A percentile compares a stretch with the other conserved stretches of the same genome.
Conservation (phyloP, 139 green algal genomes). For the Closterium sp. region DNA sequence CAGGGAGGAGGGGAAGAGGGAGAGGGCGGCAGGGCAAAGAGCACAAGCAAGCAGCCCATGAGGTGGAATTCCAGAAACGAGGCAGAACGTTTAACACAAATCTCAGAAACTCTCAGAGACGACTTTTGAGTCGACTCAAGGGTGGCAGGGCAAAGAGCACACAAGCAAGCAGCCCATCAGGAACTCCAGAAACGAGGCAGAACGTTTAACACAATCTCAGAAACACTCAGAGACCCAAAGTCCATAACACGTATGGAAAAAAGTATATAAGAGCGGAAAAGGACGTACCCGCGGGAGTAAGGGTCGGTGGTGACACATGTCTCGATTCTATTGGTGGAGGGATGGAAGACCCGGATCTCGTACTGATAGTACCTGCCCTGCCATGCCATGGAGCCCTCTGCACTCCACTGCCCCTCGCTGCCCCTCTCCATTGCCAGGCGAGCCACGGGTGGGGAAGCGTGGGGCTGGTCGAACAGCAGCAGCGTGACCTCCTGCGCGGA, state of each 20-base stretch:
- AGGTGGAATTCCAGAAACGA: too few species aligned
- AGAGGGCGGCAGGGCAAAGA: background rate
- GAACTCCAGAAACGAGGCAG: too few species aligned
- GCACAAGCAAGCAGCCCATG: background rate
- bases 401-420: conserved; percentile 53
- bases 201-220: too few species aligned
- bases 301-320: conserved; percentile 71
- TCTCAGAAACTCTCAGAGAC: too few species aligned
- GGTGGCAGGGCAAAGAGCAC: background rate
- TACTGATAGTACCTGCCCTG: conserved; percentile 65
- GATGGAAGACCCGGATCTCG: conserved; percentile 69
- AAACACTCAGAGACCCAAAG: too few species aligned
- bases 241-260: background rate
- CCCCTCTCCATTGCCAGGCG: conserved; percentile 4
- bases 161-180: too few species aligned
- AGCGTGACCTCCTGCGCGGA: conserved; percentile 13
- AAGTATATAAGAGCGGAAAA: background rate
- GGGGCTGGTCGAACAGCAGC: conserved; percentile 21
- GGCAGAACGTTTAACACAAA: too few species aligned
- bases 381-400: conserved; percentile 37
- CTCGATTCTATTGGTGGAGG: conserved; percentile 54
- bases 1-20: background rate
- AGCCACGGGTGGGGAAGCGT: conserved; percentile 2
- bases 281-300: conserved; percentile 63
- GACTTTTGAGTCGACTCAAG: too few species aligned